phyloP scores from a whole-genome alignment of 345 rosid genomes.

The Gossypium rotundifolium region DNA sequence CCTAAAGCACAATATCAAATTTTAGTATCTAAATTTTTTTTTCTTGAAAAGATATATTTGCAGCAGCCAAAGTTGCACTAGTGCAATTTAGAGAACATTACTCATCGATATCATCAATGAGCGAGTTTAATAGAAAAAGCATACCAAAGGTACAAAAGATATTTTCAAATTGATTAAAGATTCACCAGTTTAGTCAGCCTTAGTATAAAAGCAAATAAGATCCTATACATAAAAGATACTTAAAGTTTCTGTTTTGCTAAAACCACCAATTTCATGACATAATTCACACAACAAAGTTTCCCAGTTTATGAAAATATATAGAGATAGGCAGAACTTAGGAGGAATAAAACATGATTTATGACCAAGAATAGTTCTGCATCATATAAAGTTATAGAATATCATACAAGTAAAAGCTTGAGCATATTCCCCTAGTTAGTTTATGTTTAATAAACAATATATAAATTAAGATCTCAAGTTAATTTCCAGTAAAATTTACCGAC shows the following conservation, averaged over 20 bases:
- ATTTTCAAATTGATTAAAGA: neutral
- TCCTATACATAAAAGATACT: too few relatives aligned
- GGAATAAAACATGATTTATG: neutral
- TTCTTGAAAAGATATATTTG: neutral
- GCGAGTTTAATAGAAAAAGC: neutral
- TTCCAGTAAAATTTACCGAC: constrained; percentile 29
- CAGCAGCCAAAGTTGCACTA: neutral
- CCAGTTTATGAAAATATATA: too few relatives aligned
- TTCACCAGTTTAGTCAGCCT: neutral
- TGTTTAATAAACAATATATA: neutral
- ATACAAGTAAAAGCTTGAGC: neutral
- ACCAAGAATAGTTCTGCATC: neutral
- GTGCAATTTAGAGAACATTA: neutral
- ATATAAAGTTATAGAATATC: neutral
- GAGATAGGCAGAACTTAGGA: neutral
- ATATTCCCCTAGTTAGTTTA: neutral
- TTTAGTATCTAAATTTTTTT: neutral
- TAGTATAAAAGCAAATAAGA: neutral
- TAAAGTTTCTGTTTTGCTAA: too few relatives aligned
- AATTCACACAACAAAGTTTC: too few relatives aligned
- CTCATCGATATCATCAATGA: neutral
- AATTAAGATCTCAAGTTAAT: neutral
- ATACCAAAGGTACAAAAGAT: neutral
- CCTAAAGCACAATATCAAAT: neutral
- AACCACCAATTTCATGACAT: too few relatives aligned